phyloP scores from a whole-genome alignment of 2,329 filamentous ascomycete species.

The Ascochyta pisi region DNA sequence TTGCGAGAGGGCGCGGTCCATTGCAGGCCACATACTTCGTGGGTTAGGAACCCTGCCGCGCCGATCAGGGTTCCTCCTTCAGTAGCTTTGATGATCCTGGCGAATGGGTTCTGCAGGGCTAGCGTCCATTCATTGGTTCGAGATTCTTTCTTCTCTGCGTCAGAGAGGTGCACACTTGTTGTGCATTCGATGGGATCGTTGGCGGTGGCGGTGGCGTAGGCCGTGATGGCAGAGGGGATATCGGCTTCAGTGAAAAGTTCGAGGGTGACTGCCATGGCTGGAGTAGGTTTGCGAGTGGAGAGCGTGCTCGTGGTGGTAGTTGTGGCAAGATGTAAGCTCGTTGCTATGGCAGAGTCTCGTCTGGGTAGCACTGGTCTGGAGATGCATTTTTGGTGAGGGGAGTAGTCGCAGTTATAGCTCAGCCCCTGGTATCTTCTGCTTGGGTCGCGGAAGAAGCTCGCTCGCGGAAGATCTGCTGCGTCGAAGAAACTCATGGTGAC shows the following conservation, averaged over 20 bases:
- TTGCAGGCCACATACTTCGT: not conserved
- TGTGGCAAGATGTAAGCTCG: not conserved
- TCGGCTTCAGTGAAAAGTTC: not conserved
- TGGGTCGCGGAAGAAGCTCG: slow-evolving; percentile 3
- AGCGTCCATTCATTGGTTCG: not conserved
- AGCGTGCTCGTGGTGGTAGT: not conserved
- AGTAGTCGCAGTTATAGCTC: slow-evolving; percentile 10
- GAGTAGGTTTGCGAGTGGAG: not conserved
- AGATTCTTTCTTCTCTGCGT: not conserved
- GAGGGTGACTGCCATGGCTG: not conserved
- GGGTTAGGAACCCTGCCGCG: not conserved
- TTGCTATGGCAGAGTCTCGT: slow-evolving; percentile 2
- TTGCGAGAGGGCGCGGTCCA: not conserved
- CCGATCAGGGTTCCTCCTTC: not conserved
- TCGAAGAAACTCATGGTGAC: slow-evolving; percentile 6
- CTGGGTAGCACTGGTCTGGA: not conserved
- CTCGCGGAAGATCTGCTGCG: slow-evolving; percentile 2
- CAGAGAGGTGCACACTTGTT: not conserved
- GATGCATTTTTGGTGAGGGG: not conserved
- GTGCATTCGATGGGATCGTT: not conserved
- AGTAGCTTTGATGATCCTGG: not conserved
- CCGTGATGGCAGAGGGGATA: not conserved
- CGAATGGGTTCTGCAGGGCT: not conserved
- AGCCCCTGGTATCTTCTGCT: not conserved
- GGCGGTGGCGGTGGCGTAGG: not conserved